Conservation (phyloP, 345 rosid genomes). For the Syzygium aqueum region DNA sequence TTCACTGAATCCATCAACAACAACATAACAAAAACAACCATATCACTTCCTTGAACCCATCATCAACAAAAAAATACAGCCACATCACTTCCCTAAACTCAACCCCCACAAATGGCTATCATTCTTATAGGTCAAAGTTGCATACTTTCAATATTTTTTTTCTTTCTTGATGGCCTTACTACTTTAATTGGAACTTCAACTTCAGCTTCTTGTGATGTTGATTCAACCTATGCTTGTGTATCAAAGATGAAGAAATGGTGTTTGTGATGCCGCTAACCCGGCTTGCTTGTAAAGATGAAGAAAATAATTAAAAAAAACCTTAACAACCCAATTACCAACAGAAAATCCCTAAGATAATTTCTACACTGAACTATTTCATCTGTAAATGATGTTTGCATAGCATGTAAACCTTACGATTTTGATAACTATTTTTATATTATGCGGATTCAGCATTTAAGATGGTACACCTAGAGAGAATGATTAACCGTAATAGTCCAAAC, state of each 20-base stretch:
- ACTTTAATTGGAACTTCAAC: background rate
- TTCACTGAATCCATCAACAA: no score
- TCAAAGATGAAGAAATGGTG: no score
- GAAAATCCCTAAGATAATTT: background rate
- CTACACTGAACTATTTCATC: background rate
- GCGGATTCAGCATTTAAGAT: background rate
- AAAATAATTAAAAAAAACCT: background rate
- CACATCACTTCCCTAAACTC: no score
- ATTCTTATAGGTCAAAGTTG: background rate
- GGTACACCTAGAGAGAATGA: background rate
- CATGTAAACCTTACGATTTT: background rate
- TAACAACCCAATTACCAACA: background rate
- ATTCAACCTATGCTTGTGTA: no score
- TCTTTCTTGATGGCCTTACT: background rate
- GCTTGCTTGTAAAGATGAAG: background rate
- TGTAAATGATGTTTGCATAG: background rate
- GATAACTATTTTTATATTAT: background rate
- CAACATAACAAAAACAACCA: no score
- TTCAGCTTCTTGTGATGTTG: background rate
- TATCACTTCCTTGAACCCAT: no score
- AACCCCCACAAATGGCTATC: no score
- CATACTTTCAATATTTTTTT: background rate
- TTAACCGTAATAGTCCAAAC: constrained; percentile 6
- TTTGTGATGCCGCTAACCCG: no score
- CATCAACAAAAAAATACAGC: no score